Evolutionary conservation across 2,329 filamentous ascomycete species (phyloP).

Genomic region (Verticillium isaacii): DNA sequence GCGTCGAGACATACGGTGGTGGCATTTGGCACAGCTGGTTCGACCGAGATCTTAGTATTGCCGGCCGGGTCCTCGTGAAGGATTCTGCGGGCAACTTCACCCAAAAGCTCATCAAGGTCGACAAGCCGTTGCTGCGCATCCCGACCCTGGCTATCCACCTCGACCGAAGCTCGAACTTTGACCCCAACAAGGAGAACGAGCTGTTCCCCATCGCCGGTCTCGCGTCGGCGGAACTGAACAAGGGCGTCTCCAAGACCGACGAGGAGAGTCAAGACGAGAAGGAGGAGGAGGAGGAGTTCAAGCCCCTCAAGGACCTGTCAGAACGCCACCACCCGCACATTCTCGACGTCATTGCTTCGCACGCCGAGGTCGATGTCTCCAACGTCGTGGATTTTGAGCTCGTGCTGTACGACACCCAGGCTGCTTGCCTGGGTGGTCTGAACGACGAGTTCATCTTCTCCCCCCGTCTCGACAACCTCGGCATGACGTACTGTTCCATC

Average conservation of each 20-base stretch:
- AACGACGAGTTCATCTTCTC: slow-evolving; percentile 96
- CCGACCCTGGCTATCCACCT: slow-evolving; percentile 94
- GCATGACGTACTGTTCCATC: slow-evolving; percentile 92
- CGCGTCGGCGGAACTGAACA: slow-evolving; percentile 82
- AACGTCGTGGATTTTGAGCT: slow-evolving; percentile 92
- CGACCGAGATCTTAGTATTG: slow-evolving; percentile 87
- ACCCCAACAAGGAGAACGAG: slow-evolving; percentile 96
- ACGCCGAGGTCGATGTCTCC: slow-evolving; percentile 64
- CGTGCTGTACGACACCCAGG: slow-evolving; percentile 94
- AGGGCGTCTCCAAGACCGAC: slow-evolving; percentile 45
- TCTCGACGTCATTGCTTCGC: slow-evolving; percentile 76
- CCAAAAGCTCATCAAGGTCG: slow-evolving; percentile 84
- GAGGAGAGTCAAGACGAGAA: slow-evolving; percentile 30
- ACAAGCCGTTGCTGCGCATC: slow-evolving; percentile 84
- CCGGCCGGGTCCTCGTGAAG: slow-evolving; percentile 80
- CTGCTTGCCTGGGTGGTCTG: slow-evolving; percentile 81
- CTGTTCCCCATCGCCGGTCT: slow-evolving; percentile 90
- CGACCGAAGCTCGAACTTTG: slow-evolving; percentile 77
- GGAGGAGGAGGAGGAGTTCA: slow-evolving; percentile 50
- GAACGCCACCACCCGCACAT: slow-evolving; percentile 88
- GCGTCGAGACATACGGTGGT: slow-evolving; percentile 94
- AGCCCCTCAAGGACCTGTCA: slow-evolving; percentile 69
- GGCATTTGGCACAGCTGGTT: slow-evolving; percentile 99
- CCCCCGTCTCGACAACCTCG: slow-evolving; percentile 89
- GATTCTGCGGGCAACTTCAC: slow-evolving; percentile 69